A percentile compares a stretch with the other conserved stretches of the same genome.
Conservation (phyloP, 805 yeast genomes). For the Vanderwaltozyma verrucispora region DNA sequence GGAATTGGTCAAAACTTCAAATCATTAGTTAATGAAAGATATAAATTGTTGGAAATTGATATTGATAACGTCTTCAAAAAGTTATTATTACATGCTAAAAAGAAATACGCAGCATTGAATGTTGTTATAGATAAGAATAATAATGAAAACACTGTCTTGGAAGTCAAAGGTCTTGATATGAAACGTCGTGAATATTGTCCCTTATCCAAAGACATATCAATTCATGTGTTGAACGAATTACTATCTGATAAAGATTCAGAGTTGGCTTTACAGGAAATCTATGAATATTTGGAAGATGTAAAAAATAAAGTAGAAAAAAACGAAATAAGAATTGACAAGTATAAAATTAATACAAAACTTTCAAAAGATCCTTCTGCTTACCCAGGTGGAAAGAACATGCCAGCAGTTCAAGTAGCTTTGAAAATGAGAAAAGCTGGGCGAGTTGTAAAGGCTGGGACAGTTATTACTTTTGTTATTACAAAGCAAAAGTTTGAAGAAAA, state of each 20-base stretch:
- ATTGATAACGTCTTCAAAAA: constrained; percentile 88
- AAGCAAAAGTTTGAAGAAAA: constrained; percentile 33
- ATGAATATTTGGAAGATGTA: constrained; percentile 56
- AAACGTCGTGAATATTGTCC: constrained; percentile 94
- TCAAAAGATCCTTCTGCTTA: constrained; percentile 84
- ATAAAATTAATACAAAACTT: constrained; percentile 72
- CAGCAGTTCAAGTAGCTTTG: constrained; percentile 87
- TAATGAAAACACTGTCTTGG: constrained; percentile 49
- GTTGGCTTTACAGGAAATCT: constrained; percentile 60
- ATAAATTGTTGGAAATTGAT: constrained; percentile 81
- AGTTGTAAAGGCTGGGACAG: constrained; percentile 79
- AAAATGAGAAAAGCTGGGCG: constrained; percentile 76
- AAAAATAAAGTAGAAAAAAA: constrained; percentile 46
- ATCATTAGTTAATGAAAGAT: constrained; percentile 75
- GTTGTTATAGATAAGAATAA: constrained; percentile 42
- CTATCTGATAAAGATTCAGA: constrained; percentile 69
- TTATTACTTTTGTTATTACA: constrained; percentile 77
- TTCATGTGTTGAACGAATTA: constrained; percentile 59
- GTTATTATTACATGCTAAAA: constrained; percentile 81
- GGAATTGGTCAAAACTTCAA: constrained; percentile 82
- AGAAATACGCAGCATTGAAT: constrained; percentile 92
- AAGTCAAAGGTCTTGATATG: constrained; percentile 96
- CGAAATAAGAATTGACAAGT: constrained; percentile 55
- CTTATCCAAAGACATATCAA: constrained; percentile 79
- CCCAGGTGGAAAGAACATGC: constrained; percentile 70